These are phyloP conservation scores for Cupressus sempervirens DNA, from an alignment of 75 land plant genomes.

Conservation along the genomic window DNA sequence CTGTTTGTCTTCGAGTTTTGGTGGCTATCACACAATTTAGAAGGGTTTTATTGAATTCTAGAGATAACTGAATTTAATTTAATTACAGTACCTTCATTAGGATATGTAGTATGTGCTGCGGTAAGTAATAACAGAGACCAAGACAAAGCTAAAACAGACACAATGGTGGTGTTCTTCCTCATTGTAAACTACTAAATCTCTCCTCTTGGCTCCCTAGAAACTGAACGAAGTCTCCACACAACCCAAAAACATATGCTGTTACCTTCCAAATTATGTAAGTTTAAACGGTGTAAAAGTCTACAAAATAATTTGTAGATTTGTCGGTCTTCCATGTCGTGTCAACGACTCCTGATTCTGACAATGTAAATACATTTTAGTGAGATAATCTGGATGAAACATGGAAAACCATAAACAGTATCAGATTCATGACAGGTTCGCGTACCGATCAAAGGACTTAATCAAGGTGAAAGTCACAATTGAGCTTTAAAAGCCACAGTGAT, in stretches of 20 bases:
- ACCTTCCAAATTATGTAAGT: not conserved
- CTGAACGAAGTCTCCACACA: not conserved
- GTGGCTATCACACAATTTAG: no score
- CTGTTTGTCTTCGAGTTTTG: no score
- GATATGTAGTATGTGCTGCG: not conserved
- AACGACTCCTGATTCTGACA: not conserved
- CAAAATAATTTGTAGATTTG: not conserved
- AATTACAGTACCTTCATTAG: conserved; percentile 2
- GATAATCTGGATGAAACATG: no score
- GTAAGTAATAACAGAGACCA: not conserved
- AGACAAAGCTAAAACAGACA: not conserved
- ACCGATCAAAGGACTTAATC: no score
- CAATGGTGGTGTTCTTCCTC: not conserved
- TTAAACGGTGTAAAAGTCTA: not conserved
- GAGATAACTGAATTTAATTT: not conserved
- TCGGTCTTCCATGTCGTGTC: not conserved
- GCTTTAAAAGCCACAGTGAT: no score
- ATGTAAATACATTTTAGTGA: no score
- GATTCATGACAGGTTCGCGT: no score
- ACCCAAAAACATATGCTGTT: not conserved
- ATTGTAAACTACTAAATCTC: not conserved
- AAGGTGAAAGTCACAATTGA: no score
- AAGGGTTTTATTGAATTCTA: not conserved
- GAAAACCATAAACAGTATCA: no score
- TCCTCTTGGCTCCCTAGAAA: not conserved